Conservation (phyloP, 176 grass and related monocot species). For the Oryza meridionalis region DNA sequence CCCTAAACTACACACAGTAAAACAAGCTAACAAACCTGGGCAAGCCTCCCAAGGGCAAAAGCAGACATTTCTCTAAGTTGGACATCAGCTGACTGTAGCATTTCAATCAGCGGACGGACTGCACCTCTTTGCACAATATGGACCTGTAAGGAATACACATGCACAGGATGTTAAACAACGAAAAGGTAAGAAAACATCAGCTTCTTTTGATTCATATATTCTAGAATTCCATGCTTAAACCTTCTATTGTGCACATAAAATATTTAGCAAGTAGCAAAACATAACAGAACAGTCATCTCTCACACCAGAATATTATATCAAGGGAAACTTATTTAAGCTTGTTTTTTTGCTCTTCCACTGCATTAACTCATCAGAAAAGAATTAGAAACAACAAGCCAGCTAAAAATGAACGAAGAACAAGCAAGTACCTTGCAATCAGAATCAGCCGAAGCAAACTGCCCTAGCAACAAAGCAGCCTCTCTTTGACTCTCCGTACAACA, state of each 20-base stretch:
- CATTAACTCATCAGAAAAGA: constrained; percentile 23
- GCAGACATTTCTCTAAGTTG: constrained; percentile 99
- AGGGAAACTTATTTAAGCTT: background rate
- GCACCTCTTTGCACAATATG: constrained; percentile 99
- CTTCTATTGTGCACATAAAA: background rate
- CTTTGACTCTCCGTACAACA: constrained; percentile 99
- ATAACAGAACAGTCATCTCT: background rate
- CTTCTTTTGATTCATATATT: constrained; percentile 7
- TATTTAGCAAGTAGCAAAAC: constrained; percentile 15
- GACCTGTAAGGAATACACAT: constrained; percentile 59
- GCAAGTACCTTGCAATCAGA: constrained; percentile 91
- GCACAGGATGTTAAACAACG: constrained; percentile 24
- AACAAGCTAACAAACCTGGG: constrained; percentile 64
- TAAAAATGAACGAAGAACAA: constrained; percentile 31
- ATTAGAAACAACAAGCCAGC: constrained; percentile 1
- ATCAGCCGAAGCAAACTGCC: constrained; percentile 98
- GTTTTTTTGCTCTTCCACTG: constrained; percentile 2
- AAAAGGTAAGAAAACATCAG: constrained; percentile 3
- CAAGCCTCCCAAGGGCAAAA: constrained; percentile 98
- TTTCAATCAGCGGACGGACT: constrained; percentile 88
- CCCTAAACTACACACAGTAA: constrained; percentile 17
- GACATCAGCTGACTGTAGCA: constrained; percentile 92
- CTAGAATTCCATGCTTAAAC: background rate
- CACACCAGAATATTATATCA: constrained; percentile 1
- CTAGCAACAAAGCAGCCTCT: constrained; percentile 96